Evolutionary conservation across 306 rosid species (phyloP).

Genomic region (Sicyos baderoa): DNA sequence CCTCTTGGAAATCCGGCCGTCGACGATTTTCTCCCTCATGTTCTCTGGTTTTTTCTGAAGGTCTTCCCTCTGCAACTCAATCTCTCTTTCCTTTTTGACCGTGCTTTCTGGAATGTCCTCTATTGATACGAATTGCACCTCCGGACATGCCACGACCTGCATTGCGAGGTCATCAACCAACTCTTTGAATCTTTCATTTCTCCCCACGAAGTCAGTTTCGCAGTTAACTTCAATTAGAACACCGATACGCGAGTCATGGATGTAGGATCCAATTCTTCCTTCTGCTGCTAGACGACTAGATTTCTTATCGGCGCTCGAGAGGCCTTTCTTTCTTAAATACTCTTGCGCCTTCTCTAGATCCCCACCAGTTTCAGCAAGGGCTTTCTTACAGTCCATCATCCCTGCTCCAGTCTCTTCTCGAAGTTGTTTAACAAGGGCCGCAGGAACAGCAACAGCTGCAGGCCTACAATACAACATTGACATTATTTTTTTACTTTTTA

Average conservation of each 20-base stretch:
- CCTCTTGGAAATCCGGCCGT: slow-evolving; percentile 90
- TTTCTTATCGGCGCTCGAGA: slow-evolving; percentile 84
- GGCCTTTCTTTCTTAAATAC: slow-evolving; percentile 93
- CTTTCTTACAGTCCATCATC: slow-evolving; percentile 99
- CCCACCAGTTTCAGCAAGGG: slow-evolving; percentile 87
- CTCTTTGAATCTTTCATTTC: slow-evolving; percentile 80
- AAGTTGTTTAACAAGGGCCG: slow-evolving; percentile 73
- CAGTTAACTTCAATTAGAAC: slow-evolving; percentile 93
- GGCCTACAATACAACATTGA: slow-evolving; percentile 42
- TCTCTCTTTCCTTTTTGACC: slow-evolving; percentile 55
- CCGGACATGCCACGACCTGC: slow-evolving; percentile 90
- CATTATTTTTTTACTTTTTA: neutral
- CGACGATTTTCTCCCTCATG: slow-evolving; percentile 85
- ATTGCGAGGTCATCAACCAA: slow-evolving; percentile 88
- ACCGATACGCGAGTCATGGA: slow-evolving; percentile 87
- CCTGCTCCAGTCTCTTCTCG: slow-evolving; percentile 98
- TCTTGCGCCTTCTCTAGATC: slow-evolving; percentile 94
- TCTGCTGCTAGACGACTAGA: slow-evolving; percentile 90
- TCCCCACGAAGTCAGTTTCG: slow-evolving; percentile 88
- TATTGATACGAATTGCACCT: slow-evolving; percentile 63
- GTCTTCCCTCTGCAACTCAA: slow-evolving; percentile 94
- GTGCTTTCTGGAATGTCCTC: slow-evolving; percentile 68
- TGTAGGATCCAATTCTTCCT: slow-evolving; percentile 92
- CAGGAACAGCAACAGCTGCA: slow-evolving; percentile 54
- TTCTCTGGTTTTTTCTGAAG: slow-evolving; percentile 76